Evolutionary conservation across 2,329 filamentous ascomycete species (phyloP).

Genomic region (Diplocarpon mali): DNA sequence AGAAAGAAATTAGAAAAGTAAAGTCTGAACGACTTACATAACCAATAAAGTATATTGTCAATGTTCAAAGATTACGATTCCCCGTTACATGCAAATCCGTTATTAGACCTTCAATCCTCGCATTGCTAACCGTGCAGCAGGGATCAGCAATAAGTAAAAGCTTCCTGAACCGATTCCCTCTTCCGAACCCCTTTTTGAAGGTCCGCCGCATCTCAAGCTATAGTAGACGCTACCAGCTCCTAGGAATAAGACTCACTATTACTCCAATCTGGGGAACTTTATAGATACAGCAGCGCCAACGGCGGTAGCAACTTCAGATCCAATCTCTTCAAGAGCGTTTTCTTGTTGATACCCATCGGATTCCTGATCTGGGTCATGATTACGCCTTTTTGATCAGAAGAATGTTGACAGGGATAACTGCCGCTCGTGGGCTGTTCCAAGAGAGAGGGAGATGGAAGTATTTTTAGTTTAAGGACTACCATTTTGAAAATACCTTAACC

Average conservation of each 20-base stretch:
- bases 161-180: not conserved
- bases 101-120: slow-evolving; percentile 43
- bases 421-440: too few relatives aligned
- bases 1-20: not conserved
- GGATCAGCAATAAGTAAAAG: not conserved
- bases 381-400: too few relatives aligned
- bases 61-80: slow-evolving; percentile 52
- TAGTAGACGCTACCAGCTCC: not conserved
- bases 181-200: not conserved
- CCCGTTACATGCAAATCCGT: slow-evolving; percentile 43
- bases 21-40: slow-evolving; percentile 29
- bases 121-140: slow-evolving; percentile 41
- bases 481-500: too few relatives aligned
- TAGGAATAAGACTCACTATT: slow-evolving; percentile 31
- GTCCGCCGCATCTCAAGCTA: too few relatives aligned
- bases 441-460: too few relatives aligned
- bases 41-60: slow-evolving; percentile 56
- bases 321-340: slow-evolving; percentile 44
- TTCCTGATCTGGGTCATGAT: too few relatives aligned
- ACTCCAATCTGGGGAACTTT: slow-evolving; percentile 46
- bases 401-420: too few relatives aligned
- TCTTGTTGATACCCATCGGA: slow-evolving; percentile 37
- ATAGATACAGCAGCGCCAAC: slow-evolving; percentile 42
- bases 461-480: too few relatives aligned
- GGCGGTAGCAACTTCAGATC: slow-evolving; percentile 41